These are phyloP conservation scores for Artemisia annua DNA, from an alignment of 129 eudicot species.

Conservation along the genomic window DNA sequence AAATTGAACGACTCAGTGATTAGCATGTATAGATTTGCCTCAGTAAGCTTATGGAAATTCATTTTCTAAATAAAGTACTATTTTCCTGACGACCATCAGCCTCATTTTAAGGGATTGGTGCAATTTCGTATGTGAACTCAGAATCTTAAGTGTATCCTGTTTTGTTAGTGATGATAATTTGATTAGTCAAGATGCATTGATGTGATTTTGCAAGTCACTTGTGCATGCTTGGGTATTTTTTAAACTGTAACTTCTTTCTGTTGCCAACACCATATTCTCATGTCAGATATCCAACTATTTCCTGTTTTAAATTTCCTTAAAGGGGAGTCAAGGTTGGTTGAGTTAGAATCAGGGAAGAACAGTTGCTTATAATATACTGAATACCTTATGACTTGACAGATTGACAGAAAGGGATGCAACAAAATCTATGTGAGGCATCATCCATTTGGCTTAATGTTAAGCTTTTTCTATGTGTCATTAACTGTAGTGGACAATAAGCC, in stretches of 20 bases:
- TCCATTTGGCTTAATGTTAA: not conserved
- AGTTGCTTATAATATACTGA: too few relatives aligned
- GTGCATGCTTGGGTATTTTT: not conserved
- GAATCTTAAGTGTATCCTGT: too few relatives aligned
- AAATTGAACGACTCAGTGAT: not conserved
- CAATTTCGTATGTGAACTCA: not conserved
- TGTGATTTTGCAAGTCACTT: not conserved
- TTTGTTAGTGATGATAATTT: not conserved
- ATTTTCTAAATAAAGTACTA: not conserved
- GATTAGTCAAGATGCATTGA: constrained; percentile 4
- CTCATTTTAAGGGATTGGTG: not conserved
- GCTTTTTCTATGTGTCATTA: not conserved
- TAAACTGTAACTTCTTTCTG: too few relatives aligned
- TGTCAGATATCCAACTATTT: too few relatives aligned
- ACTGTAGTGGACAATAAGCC: not conserved
- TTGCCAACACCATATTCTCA: too few relatives aligned
- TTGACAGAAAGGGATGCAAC: too few relatives aligned
- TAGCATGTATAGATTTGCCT: not conserved
- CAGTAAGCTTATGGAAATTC: not conserved
- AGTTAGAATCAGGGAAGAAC: too few relatives aligned
- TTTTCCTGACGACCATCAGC: not conserved
- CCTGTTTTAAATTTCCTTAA: too few relatives aligned
- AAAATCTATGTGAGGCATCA: not conserved
- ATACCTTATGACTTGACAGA: too few relatives aligned
- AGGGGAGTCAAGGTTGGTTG: too few relatives aligned